Evolutionary conservation across 2,329 filamentous ascomycete species (phyloP).

Genomic region (Colletotrichum spaethianum): DNA sequence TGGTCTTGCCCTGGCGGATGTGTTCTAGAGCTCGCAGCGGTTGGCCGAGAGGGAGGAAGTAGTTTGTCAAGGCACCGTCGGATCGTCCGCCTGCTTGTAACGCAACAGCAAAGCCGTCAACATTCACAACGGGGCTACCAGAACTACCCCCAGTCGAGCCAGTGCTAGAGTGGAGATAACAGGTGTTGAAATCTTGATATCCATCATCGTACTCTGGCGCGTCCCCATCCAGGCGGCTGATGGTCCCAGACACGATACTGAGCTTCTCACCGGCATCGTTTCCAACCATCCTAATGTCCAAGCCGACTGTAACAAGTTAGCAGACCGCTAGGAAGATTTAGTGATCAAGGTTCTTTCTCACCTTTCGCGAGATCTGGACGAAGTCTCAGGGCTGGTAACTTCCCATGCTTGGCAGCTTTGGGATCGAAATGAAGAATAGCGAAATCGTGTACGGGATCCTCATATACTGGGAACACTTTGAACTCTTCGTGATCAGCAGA

Average conservation of each 20-base stretch:
- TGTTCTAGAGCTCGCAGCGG: constrained; percentile 89
- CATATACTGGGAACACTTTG: constrained; percentile 95
- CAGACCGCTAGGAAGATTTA: too few species aligned
- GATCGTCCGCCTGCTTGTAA: constrained; percentile 93
- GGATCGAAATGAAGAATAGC: constrained; percentile 97
- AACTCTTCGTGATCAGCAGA: constrained; percentile 99
- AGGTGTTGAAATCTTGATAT: constrained; percentile 95
- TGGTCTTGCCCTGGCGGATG: constrained; percentile 81
- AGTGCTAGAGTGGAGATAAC: constrained; percentile 98
- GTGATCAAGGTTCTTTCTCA: constrained; percentile 42
- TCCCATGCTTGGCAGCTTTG: constrained; percentile 97
- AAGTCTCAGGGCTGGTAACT: constrained; percentile 82
- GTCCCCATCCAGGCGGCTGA: constrained; percentile 94
- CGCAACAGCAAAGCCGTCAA: constrained; percentile 91
- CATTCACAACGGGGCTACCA: constrained; percentile 97
- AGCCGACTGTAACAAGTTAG: constrained; percentile 72
- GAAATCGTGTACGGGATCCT: constrained; percentile 98
- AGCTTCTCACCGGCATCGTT: constrained; percentile 99
- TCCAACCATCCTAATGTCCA: constrained; percentile 96
- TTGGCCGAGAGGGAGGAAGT: constrained; percentile 94
- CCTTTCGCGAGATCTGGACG: constrained; percentile 86
- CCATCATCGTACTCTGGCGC: constrained; percentile 98
- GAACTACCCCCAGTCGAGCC: constrained; percentile 95
- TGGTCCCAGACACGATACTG: constrained; percentile 96
- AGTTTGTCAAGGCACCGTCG: constrained; percentile 96